Evolutionary conservation across 768 basidiomycete species (phyloP).

Genomic region (Suillus fuscotomentosus): DNA sequence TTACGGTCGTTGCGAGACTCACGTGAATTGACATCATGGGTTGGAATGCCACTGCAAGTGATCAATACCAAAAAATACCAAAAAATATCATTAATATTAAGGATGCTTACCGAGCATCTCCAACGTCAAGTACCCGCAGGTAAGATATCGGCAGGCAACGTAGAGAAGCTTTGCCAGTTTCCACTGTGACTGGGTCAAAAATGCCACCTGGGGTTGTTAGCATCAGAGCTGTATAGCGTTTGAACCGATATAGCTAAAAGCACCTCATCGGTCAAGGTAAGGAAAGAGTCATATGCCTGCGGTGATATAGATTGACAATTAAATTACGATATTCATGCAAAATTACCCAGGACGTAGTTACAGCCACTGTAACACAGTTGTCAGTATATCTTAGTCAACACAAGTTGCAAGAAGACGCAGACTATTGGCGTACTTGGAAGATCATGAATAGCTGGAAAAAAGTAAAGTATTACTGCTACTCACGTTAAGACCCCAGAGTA

Average conservation of each 20-base stretch:
- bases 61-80: too few species aligned
- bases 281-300: slow-evolving; percentile 1
- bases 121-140: background rate
- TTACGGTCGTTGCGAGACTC: background rate
- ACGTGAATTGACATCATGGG: slow-evolving; percentile 2
- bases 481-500: background rate
- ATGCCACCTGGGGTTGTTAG: background rate
- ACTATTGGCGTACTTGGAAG: background rate
- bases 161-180: background rate
- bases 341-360: background rate
- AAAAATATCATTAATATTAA: too few species aligned
- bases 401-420: background rate
- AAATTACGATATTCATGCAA: background rate
- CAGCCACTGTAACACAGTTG: background rate
- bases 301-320: background rate
- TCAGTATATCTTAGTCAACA: background rate
- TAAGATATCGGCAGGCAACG: slow-evolving; percentile 11
- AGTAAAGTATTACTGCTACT: background rate
- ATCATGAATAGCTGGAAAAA: background rate
- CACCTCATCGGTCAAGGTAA: slow-evolving; percentile 3
- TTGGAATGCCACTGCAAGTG: background rate
- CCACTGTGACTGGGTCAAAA: slow-evolving; percentile 1
- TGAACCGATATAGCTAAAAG: background rate
- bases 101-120: background rate
- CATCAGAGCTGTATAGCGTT: background rate